Conservation (phyloP, 83 land plant species). For the Picea abies region DNA sequence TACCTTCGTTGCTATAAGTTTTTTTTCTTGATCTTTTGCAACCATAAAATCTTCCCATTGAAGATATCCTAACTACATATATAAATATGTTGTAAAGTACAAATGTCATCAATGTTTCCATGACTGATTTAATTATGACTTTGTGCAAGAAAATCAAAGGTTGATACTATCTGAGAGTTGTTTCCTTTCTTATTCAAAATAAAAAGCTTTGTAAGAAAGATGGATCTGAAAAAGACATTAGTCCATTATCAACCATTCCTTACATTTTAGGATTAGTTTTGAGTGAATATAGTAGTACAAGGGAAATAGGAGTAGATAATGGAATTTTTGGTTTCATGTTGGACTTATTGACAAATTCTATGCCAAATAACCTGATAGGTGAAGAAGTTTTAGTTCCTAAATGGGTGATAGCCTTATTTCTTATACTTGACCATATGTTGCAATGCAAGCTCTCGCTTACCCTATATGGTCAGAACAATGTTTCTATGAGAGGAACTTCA, state of each 20-base stretch:
- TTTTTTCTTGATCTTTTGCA: no score
- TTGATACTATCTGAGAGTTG: slow-evolving; percentile 69
- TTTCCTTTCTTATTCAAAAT: slow-evolving; percentile 62
- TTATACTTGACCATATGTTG: slow-evolving; percentile 77
- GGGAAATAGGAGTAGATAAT: slow-evolving; percentile 78
- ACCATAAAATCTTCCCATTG: slow-evolving; percentile 68
- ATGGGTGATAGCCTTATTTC: slow-evolving; percentile 68
- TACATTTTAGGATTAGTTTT: slow-evolving; percentile 85
- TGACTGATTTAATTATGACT: slow-evolving; percentile 86
- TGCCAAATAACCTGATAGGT: slow-evolving; percentile 22
- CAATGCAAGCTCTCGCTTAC: slow-evolving; percentile 55
- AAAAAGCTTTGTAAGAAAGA: slow-evolving; percentile 63
- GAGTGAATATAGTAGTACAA: slow-evolving; percentile 70
- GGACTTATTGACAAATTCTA: slow-evolving; percentile 24
- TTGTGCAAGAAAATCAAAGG: slow-evolving; percentile 81
- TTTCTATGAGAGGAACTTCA: slow-evolving; percentile 22
- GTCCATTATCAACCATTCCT: slow-evolving; percentile 55
- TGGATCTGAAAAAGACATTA: slow-evolving; percentile 22
- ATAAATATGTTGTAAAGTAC: slow-evolving; percentile 73
- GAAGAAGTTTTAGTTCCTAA: slow-evolving; percentile 48
- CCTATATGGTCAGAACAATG: slow-evolving; percentile 28
- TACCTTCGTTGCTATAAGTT: no score
- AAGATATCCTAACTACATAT: slow-evolving; percentile 69
- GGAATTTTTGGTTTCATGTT: slow-evolving; percentile 55
- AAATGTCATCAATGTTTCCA: slow-evolving; percentile 75